phyloP scores from a whole-genome alignment of 495 filamentous ascomycete species.

The Alectoria sarmentosa region DNA sequence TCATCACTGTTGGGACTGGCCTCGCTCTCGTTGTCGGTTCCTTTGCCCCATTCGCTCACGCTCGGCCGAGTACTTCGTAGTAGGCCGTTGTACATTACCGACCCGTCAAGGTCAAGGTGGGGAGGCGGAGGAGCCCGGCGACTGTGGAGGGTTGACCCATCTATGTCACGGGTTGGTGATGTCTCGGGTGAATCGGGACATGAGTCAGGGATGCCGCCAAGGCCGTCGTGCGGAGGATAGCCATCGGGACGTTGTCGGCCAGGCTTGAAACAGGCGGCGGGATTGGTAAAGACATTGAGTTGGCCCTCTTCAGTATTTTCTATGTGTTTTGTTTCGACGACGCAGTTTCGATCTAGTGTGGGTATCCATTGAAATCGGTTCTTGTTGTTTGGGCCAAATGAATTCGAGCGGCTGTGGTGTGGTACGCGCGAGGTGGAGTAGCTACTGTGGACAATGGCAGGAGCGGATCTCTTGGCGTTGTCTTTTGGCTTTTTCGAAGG shows the following conservation, averaged over 20 bases:
- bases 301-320: conserved; percentile 19
- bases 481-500: conserved; percentile 16
- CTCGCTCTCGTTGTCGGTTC: conserved; percentile 23
- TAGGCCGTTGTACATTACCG: conserved; percentile 22
- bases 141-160: neutral
- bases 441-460: conserved; percentile 13
- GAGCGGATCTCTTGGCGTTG: conserved; percentile 8
- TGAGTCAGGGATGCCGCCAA: conserved; percentile 24
- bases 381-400: conserved; percentile 20
- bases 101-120: conserved; percentile 20
- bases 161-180: conserved; percentile 14
- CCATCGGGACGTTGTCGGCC: conserved; percentile 17
- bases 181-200: conserved; percentile 10
- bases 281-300: conserved; percentile 27
- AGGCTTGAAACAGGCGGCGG: conserved; percentile 24
- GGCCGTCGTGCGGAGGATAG: conserved; percentile 25
- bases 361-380: conserved; percentile 27
- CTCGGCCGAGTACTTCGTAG: conserved; percentile 26
- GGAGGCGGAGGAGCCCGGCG: conserved; percentile 25
- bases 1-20: conserved; percentile 25
- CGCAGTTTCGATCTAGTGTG: conserved; percentile 23
- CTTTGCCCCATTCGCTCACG: conserved; percentile 29
- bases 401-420: conserved; percentile 11
- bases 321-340: conserved; percentile 23
- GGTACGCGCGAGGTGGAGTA: conserved; percentile 19